Percentiles rank a stretch among this genome's conserved stretches.
phyloP scores from a whole-genome alignment of 768 basidiomycete genomes.

The Lactifluus piperatus region DNA sequence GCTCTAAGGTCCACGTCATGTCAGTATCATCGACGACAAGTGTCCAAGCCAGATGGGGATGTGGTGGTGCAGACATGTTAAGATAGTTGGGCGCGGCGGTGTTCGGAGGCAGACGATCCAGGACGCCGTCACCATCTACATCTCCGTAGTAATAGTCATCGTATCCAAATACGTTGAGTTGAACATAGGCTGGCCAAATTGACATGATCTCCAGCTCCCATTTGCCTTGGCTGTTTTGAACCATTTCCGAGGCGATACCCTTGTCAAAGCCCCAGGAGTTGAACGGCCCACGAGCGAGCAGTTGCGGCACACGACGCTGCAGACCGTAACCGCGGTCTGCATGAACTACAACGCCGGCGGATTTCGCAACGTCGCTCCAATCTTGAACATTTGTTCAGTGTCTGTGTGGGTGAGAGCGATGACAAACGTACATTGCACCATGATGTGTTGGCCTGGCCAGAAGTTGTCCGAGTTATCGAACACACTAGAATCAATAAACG shows the following conservation, averaged over 20 bases:
- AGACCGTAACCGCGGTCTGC: slow-evolving; percentile 59
- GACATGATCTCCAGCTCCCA: slow-evolving; percentile 91
- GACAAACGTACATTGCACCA: slow-evolving; percentile 69
- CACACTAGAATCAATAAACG: slow-evolving; percentile 48
- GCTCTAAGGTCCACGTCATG: slow-evolving; percentile 69
- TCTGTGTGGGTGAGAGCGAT: not conserved
- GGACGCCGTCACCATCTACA: slow-evolving; percentile 73
- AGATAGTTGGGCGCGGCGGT: slow-evolving; percentile 76
- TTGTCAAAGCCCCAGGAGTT: slow-evolving; percentile 89
- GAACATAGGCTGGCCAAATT: slow-evolving; percentile 81
- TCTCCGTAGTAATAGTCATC: slow-evolving; percentile 94
- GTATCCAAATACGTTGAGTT: slow-evolving; percentile 85
- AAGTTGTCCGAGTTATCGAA: slow-evolving; percentile 44
- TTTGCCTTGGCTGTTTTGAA: slow-evolving; percentile 47
- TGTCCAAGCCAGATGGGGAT: slow-evolving; percentile 83
- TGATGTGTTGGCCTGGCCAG: slow-evolving; percentile 80
- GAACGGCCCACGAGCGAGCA: slow-evolving; percentile 82
- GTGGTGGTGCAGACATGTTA: slow-evolving; percentile 86
- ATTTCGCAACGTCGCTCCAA: slow-evolving; percentile 62
- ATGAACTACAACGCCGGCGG: slow-evolving; percentile 61
- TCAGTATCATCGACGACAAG: slow-evolving; percentile 70
- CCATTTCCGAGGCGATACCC: slow-evolving; percentile 67
- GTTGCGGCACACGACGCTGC: slow-evolving; percentile 74
- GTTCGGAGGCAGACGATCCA: slow-evolving; percentile 90
- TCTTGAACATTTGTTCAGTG: slow-evolving; percentile 35